Percentiles rank a stretch among this genome's conserved stretches.
Evolutionary conservation across 768 basidiomycete genomes (phyloP).

Genomic region (Thelephora ganbajun): DNA sequence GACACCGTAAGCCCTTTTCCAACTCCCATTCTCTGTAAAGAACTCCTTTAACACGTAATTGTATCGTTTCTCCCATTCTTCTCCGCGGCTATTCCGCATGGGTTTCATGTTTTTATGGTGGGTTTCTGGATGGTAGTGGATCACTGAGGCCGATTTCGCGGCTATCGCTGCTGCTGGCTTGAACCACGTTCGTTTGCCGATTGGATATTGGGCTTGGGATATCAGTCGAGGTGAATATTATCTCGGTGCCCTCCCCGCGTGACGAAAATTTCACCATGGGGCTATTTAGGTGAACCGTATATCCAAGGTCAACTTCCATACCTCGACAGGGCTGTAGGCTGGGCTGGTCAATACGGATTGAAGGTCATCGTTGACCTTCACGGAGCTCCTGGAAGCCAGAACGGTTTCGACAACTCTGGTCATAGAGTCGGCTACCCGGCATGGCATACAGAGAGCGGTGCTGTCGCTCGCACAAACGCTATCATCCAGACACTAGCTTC

Average conservation of each 20-base stretch:
- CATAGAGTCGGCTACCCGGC: constrained; percentile 42
- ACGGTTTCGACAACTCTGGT: constrained; percentile 78
- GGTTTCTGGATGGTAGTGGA: constrained; percentile 39
- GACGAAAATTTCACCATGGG: neutral
- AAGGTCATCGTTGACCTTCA: constrained; percentile 67
- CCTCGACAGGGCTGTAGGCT: constrained; percentile 47
- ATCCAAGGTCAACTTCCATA: constrained; percentile 66
- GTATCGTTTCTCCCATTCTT: no score
- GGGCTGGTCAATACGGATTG: constrained; percentile 57
- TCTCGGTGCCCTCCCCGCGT: neutral
- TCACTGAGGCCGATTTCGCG: constrained; percentile 69
- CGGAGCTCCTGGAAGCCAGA: constrained; percentile 75
- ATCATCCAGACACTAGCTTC: constrained; percentile 50
- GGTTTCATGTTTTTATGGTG: neutral
- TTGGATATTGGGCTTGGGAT: constrained; percentile 88
- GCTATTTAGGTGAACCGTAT: constrained; percentile 51
- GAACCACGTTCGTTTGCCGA: constrained; percentile 74
- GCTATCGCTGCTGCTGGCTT: constrained; percentile 65
- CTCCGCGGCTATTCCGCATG: no score
- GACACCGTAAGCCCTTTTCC: constrained; percentile 24
- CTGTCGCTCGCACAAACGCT: constrained; percentile 51
- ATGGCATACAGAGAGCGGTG: constrained; percentile 56
- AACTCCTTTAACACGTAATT: neutral
- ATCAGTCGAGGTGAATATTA: constrained; percentile 26
- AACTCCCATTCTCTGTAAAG: neutral